Conservation (phyloP, 202 grass and related monocot genomes). For the Setaria italica region DNA sequence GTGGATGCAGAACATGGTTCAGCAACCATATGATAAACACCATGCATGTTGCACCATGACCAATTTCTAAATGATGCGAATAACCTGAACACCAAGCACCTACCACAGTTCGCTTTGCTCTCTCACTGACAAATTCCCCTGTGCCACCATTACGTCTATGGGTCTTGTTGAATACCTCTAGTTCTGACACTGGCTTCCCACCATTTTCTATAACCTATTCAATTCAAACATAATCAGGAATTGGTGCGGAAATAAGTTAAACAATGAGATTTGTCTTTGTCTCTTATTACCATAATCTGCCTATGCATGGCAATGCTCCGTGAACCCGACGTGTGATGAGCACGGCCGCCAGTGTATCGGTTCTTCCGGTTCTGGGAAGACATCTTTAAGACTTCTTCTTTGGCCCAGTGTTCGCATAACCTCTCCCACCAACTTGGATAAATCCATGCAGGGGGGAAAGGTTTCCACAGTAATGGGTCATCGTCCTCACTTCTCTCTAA, state of each 20-base stretch:
- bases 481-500: constrained; percentile 10
- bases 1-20: constrained; percentile 19
- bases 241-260: constrained; percentile 19
- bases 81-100: neutral
- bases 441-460: constrained; percentile 51
- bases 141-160: constrained; percentile 42
- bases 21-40: neutral
- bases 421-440: constrained; percentile 48
- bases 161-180: constrained; percentile 56
- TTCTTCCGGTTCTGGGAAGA: constrained; percentile 51
- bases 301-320: constrained; percentile 52
- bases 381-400: constrained; percentile 46
- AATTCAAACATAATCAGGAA: constrained; percentile 23
- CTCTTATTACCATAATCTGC: constrained; percentile 42
- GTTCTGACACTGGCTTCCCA: constrained; percentile 46
- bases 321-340: constrained; percentile 51
- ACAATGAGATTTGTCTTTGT: constrained; percentile 9
- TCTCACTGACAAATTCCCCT: constrained; percentile 48
- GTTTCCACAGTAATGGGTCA: constrained; percentile 49
- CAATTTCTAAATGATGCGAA: constrained; percentile 29
- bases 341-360: constrained; percentile 39
- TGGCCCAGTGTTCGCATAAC: constrained; percentile 53
- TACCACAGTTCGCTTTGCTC: constrained; percentile 54
- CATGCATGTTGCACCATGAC: neutral
- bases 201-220: constrained; percentile 52